Evolutionary conservation across 2,329 filamentous ascomycete genomes (phyloP).

Genomic region (Sarocladium oryzae): DNA sequence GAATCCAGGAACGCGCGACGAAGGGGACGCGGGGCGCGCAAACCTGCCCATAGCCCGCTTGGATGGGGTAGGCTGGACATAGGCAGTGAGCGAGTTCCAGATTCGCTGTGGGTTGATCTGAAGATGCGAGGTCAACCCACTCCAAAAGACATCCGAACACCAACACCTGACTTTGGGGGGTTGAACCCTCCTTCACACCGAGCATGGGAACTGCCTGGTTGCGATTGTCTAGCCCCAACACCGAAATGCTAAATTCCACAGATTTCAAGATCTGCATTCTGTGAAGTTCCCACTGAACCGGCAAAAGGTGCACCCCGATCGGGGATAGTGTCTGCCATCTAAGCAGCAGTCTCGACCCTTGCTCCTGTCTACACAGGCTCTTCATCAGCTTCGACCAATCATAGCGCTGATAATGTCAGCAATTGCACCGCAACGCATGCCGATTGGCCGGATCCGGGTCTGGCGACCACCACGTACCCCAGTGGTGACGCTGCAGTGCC

Average conservation of each 20-base stretch:
- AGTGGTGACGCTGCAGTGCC: slow-evolving; percentile 5
- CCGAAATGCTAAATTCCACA: slow-evolving; percentile 1
- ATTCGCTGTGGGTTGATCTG: no score
- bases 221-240: not conserved
- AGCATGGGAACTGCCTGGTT: not conserved
- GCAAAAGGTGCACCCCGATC: not conserved
- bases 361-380: not conserved
- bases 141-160: no score
- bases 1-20: not conserved
- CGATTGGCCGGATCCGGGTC: slow-evolving; percentile 8
- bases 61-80: not conserved
- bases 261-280: not conserved
- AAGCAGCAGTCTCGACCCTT: not conserved
- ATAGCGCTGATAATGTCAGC: slow-evolving; percentile 2
- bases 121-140: no score
- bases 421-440: slow-evolving; percentile 1
- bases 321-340: not conserved
- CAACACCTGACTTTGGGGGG: no score
- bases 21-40: slow-evolving; percentile 1
- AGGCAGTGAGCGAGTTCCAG: no score
- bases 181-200: no score
- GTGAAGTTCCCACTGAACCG: not conserved
- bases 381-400: not conserved
- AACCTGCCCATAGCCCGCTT: not conserved
- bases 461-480: not conserved